These are phyloP conservation scores for Torrubiella hemipterigena DNA, from an alignment of 2,329 filamentous ascomycete species.

Conservation along the genomic window DNA sequence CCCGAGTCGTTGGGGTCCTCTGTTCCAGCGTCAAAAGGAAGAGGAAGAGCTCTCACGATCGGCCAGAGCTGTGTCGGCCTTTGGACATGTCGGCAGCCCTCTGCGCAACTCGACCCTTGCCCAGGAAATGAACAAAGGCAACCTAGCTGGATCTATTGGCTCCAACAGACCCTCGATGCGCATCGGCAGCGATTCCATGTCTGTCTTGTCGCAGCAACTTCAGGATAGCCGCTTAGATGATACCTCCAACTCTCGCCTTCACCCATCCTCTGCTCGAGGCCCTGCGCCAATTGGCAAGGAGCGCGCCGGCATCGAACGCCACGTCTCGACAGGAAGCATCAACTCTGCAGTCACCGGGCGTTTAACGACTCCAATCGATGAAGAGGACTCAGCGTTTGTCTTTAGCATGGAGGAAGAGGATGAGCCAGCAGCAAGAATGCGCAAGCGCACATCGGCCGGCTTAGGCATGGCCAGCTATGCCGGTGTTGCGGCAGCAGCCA, in stretches of 20 bases:
- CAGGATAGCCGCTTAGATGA: conserved; percentile 45
- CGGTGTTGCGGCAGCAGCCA: conserved; percentile 13
- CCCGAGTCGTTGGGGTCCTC: conserved; percentile 48
- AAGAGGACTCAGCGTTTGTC: conserved; percentile 51
- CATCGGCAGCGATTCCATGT: conserved; percentile 39
- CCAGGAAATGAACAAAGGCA: conserved; percentile 31
- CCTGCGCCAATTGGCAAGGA: conserved; percentile 29
- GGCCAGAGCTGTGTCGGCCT: conserved; percentile 35
- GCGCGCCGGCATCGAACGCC: conserved; percentile 39
- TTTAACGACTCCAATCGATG: conserved; percentile 53
- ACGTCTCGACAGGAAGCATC: conserved; percentile 47
- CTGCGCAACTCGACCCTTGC: conserved; percentile 51
- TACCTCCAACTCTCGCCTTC: conserved; percentile 35
- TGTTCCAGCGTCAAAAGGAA: conserved; percentile 48
- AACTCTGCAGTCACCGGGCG: conserved; percentile 40
- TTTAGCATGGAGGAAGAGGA: conserved; percentile 56
- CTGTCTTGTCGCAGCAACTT: conserved; percentile 49
- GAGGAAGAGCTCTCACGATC: conserved; percentile 36
- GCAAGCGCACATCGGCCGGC: conserved; percentile 37
- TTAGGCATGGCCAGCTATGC: conserved; percentile 30
- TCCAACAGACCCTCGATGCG: conserved; percentile 28
- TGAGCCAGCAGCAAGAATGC: conserved; percentile 32
- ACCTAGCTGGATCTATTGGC: conserved; percentile 25
- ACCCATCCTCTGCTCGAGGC: conserved; percentile 31
- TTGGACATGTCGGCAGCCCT: conserved; percentile 55